Percentiles rank a stretch among this genome's conserved stretches.
Conservation (phyloP, 2,329 filamentous ascomycete species). For the Nannizziopsis arthrosporioides region DNA sequence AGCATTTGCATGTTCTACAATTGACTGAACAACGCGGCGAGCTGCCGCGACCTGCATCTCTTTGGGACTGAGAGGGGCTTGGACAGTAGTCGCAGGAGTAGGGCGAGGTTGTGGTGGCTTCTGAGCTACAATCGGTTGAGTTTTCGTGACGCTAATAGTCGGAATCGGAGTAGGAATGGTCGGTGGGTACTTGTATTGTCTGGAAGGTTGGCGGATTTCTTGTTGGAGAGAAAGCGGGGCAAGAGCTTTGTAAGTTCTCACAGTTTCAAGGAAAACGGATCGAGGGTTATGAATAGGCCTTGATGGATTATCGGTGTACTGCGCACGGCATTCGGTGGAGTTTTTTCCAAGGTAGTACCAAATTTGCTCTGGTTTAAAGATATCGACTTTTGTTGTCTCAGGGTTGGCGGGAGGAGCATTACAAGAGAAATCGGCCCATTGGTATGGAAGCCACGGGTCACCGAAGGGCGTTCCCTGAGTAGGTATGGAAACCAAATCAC, state of each 20-base stretch:
- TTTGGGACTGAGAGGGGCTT: slow-evolving; percentile 5
- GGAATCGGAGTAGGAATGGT: slow-evolving; percentile 7
- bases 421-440: slow-evolving; percentile 70
- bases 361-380: slow-evolving; percentile 60
- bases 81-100: slow-evolving; percentile 4
- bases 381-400: slow-evolving; percentile 56
- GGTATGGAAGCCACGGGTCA: slow-evolving; percentile 45
- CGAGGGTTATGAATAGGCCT: slow-evolving; percentile 38
- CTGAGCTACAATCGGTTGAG: not conserved
- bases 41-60: slow-evolving; percentile 18
- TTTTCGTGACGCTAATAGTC: not conserved
- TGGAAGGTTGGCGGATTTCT: slow-evolving; percentile 18
- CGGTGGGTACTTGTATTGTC: slow-evolving; percentile 16
- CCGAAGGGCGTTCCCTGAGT: slow-evolving; percentile 55
- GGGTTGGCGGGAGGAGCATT: slow-evolving; percentile 46
- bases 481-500: slow-evolving; percentile 50
- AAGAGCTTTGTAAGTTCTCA: slow-evolving; percentile 30
- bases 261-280: slow-evolving; percentile 40
- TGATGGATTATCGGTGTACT: slow-evolving; percentile 71
- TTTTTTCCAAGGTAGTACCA: slow-evolving; percentile 81
- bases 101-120: slow-evolving; percentile 9
- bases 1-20: slow-evolving; percentile 36
- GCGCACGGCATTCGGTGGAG: slow-evolving; percentile 81
- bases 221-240: slow-evolving; percentile 17
- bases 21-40: slow-evolving; percentile 33